Conservation (phyloP, 2,329 filamentous ascomycete species). For the Aspergillus glaucus region DNA sequence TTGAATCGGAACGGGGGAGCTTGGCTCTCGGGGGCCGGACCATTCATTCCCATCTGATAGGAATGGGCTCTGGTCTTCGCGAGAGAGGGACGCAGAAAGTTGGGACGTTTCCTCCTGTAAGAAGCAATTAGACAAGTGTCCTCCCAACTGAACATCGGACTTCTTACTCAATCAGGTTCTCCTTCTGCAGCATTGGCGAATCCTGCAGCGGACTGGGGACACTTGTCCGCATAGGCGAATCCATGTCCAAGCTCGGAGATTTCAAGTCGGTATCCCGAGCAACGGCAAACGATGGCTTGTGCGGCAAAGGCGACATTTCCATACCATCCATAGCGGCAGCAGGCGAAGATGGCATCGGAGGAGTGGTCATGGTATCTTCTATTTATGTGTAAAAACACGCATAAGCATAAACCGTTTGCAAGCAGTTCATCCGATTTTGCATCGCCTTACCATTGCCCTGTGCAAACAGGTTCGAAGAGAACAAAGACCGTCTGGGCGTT, state of each 20-base stretch:
- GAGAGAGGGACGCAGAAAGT: constrained; percentile 67
- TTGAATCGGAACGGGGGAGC: constrained; percentile 72
- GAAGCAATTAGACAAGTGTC: constrained; percentile 14
- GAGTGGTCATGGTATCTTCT: constrained; percentile 72
- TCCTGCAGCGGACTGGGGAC: constrained; percentile 35
- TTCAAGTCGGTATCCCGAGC: constrained; percentile 58
- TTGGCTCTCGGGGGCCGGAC: constrained; percentile 57
- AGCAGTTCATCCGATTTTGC: neutral
- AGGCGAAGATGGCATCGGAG: constrained; percentile 76
- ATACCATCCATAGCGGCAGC: constrained; percentile 67
- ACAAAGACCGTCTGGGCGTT: constrained; percentile 77
- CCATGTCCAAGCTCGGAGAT: constrained; percentile 62
- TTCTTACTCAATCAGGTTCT: constrained; percentile 31
- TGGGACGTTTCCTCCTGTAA: constrained; percentile 59
- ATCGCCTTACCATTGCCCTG: constrained; percentile 40
- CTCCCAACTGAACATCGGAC: neutral
- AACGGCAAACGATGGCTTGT: constrained; percentile 66
- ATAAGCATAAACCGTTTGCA: constrained; percentile 14
- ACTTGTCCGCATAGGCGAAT: constrained; percentile 31
- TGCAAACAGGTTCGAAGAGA: constrained; percentile 65
- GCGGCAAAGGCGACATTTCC: constrained; percentile 89
- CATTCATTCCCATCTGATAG: constrained; percentile 57
- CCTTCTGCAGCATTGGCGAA: constrained; percentile 29
- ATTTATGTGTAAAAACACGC: constrained; percentile 18
- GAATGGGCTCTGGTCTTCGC: constrained; percentile 68